phyloP scores from a whole-genome alignment of 192 early-diverging fungal species.

The Dissophora globulifera region DNA sequence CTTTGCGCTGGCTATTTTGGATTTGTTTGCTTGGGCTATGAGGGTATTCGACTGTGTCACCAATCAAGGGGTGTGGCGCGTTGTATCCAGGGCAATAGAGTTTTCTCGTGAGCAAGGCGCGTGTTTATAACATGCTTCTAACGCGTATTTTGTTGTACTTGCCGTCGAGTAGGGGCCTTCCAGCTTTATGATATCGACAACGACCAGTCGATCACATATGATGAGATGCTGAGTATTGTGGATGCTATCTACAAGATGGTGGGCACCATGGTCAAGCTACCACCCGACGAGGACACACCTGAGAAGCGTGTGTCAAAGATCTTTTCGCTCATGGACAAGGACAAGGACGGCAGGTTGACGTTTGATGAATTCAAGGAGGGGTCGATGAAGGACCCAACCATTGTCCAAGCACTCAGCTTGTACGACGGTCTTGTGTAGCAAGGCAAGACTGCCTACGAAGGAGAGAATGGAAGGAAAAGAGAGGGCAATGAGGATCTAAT shows the following conservation, averaged over 20 bases:
- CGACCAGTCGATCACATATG: slow-evolving; percentile 85
- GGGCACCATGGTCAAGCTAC: slow-evolving; percentile 89
- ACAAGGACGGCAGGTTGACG: slow-evolving; percentile 83
- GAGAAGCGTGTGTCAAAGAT: slow-evolving; percentile 93
- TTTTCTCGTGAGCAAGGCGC: too few species aligned
- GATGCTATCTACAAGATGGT: slow-evolving; percentile 97
- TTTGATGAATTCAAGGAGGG: slow-evolving; percentile 92
- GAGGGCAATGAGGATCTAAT: too few species aligned
- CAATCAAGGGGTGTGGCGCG: too few species aligned
- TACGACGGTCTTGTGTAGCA: slow-evolving; percentile 86
- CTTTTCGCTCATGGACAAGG: slow-evolving; percentile 88
- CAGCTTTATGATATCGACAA: slow-evolving; percentile 93
- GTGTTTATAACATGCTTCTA: too few species aligned
- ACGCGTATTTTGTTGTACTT: background rate
- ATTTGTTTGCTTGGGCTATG: too few species aligned
- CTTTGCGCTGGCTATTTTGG: too few species aligned
- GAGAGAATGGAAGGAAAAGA: too few species aligned
- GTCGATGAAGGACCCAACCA: slow-evolving; percentile 86
- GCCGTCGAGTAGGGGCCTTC: slow-evolving; percentile 71
- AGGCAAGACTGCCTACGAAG: too few species aligned
- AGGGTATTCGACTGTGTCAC: too few species aligned
- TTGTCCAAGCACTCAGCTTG: slow-evolving; percentile 87
- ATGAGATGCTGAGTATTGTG: slow-evolving; percentile 93
- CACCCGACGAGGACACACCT: slow-evolving; percentile 91
- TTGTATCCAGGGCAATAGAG: background rate